Evolutionary conservation across 352 stramenopile species (phyloP), one percentile per base, ranked within the genome.

Genomic region (Vaucheria bursata): DNA sequence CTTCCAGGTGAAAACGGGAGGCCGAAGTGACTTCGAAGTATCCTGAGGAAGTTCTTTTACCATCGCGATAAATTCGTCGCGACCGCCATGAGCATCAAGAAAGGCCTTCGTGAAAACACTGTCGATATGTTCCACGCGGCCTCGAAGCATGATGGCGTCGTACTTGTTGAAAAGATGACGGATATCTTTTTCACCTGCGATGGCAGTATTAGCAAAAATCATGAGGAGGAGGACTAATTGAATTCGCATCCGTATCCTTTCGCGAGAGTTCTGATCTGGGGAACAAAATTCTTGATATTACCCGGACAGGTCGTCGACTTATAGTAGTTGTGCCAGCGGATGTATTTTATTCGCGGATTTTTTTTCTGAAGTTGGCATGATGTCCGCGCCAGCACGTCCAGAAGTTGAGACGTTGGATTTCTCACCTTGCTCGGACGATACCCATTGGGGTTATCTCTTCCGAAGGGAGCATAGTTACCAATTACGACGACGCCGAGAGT

Each of bases 101-200:
- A 59, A 59, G 18, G 18, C 25, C 45, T 59, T 59, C 25, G 45
- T 59, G 45, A 59, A 59, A 25, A 59, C 45, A 25, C 25, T 25
- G 45, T 59, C 18, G 18, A 59, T 25, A 18, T 59, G 18, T 18
- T 18, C 45, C 18, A 18, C 45, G 18, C 25, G 18, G 18, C 25
- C 25, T 18, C 45, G 12, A 25, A 18, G 12, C 12, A 59, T 59
- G 45, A 59, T 59, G 12, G 18, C 12, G 12, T 59, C 45, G 25
- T 59, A 59, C 45, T 59, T 59, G 45, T 18, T 25, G 25, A 59
- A 59, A 25, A 59, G 45, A 18, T 59, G 45, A 18, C 25, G 18
- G 45, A 59, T 59, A 18, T 59, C 45, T 59, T 59, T 25, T 59
- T 59, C n/a, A n/a, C n/a, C n/a, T n/a, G n/a, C n/a, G n/a, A n/a